A percentile compares a stretch with the other conserved stretches of the same genome.
Evolutionary conservation across 345 rosid species (phyloP).

Genomic region (Clarkia xantiana): DNA sequence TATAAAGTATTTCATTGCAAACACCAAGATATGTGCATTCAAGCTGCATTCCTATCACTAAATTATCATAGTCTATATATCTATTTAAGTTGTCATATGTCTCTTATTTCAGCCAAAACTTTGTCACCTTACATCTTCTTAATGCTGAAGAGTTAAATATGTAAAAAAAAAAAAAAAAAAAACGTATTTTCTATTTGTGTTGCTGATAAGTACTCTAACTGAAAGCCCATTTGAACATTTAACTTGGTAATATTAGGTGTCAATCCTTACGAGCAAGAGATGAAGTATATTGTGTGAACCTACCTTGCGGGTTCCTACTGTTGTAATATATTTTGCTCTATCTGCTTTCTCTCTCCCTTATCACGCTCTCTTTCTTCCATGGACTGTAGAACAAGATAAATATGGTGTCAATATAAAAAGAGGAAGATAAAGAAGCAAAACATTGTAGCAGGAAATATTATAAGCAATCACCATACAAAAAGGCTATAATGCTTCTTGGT

Average conservation of each 20-base stretch:
- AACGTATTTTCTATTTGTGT: too few species aligned
- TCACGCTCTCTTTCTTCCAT: constrained; percentile 89
- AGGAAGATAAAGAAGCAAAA: too few species aligned
- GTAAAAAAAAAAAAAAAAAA: too few species aligned
- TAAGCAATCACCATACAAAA: neutral
- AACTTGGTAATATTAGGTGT: neutral
- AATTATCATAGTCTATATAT: too few species aligned
- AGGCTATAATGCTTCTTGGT: neutral
- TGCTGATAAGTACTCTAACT: too few species aligned
- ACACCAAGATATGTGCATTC: too few species aligned
- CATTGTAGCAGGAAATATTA: neutral
- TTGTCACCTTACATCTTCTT: too few species aligned
- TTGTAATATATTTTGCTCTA: constrained; percentile 64
- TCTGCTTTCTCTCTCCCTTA: constrained; percentile 77
- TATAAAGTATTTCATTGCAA: too few species aligned
- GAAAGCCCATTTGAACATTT: neutral
- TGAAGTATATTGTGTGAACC: neutral
- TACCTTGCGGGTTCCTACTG: constrained; percentile 75
- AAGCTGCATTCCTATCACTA: too few species aligned
- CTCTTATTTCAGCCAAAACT: too few species aligned
- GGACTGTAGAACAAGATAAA: constrained; percentile 29
- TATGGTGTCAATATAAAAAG: neutral
- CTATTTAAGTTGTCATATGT: too few species aligned
- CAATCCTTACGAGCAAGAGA: neutral
- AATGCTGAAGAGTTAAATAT: too few species aligned